A percentile compares a stretch with the other conserved stretches of the same genome.
phyloP scores from a whole-genome alignment of 768 basidiomycete genomes.

The Amanita rimosa region DNA sequence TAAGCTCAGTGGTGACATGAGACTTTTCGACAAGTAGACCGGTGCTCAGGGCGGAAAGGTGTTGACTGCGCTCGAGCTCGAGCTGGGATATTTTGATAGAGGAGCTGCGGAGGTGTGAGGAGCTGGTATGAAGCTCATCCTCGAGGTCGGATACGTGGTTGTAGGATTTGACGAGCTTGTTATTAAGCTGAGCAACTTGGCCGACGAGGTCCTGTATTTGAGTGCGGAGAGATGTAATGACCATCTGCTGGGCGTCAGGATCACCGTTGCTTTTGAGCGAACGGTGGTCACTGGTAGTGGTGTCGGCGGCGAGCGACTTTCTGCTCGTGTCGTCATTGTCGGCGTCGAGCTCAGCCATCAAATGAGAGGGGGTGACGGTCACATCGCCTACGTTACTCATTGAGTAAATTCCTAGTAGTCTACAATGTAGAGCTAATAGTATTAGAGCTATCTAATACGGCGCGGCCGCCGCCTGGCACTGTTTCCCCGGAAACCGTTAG shows the following conservation, averaged over 20 bases:
- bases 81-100: constrained; percentile 65
- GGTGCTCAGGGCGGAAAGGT: constrained; percentile 82
- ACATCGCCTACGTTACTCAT: background rate
- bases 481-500: constrained; percentile 9
- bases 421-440: too few species aligned
- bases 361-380: background rate
- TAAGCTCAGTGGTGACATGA: constrained; percentile 87
- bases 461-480: constrained; percentile 73
- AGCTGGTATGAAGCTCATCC: constrained; percentile 68
- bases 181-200: constrained; percentile 85
- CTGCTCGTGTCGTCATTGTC: background rate
- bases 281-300: background rate
- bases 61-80: constrained; percentile 76
- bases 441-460: constrained; percentile 3
- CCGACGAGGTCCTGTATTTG: constrained; percentile 83
- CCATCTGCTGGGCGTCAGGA: constrained; percentile 67
- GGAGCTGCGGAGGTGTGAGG: constrained; percentile 44
- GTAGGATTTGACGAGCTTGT: constrained; percentile 87
- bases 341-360: background rate
- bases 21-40: constrained; percentile 87
- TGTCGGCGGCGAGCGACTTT: background rate
- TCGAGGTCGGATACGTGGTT: constrained; percentile 90
- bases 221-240: constrained; percentile 68
- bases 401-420: background rate
- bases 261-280: constrained; percentile 14